phyloP scores from a whole-genome alignment of 148 eudicot species.

The Camellia japonica region DNA sequence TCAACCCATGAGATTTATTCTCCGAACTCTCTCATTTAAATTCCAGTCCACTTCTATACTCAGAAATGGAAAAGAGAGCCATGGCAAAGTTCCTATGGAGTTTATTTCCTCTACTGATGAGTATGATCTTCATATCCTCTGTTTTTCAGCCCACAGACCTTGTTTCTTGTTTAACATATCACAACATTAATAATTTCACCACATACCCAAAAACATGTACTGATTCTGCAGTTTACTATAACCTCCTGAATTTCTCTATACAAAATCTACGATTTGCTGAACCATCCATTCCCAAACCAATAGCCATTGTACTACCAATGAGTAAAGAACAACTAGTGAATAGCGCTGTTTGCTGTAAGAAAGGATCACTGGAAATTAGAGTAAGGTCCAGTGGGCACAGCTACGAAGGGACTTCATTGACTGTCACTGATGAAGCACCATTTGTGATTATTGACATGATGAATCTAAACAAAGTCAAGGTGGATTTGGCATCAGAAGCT shows the following conservation, averaged over 20 bases:
- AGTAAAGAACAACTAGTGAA: slow-evolving; percentile 37
- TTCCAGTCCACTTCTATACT: not conserved
- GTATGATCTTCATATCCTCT: not conserved
- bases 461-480: slow-evolving; percentile 30
- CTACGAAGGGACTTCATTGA: slow-evolving; percentile 62
- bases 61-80: not conserved
- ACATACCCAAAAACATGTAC: slow-evolving; percentile 5
- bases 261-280: slow-evolving; percentile 49
- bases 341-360: slow-evolving; percentile 37
- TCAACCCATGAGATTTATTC: not conserved
- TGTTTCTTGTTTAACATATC: slow-evolving; percentile 34
- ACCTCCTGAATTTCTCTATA: slow-evolving; percentile 48
- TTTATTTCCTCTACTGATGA: not conserved
- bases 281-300: slow-evolving; percentile 37
- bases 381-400: slow-evolving; percentile 72
- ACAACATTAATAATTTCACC: slow-evolving; percentile 48
- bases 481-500: slow-evolving; percentile 32
- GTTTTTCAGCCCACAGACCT: slow-evolving; percentile 2
- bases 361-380: slow-evolving; percentile 30
- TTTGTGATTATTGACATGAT: slow-evolving; percentile 60
- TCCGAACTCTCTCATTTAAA: not conserved
- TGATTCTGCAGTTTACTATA: slow-evolving; percentile 20
- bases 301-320: slow-evolving; percentile 50
- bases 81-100: slow-evolving; percentile 2
- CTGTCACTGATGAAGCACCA: slow-evolving; percentile 33